Evolutionary conservation across 805 yeast genomes (phyloP).

Genomic region (Metschnikowia henanensis): DNA sequence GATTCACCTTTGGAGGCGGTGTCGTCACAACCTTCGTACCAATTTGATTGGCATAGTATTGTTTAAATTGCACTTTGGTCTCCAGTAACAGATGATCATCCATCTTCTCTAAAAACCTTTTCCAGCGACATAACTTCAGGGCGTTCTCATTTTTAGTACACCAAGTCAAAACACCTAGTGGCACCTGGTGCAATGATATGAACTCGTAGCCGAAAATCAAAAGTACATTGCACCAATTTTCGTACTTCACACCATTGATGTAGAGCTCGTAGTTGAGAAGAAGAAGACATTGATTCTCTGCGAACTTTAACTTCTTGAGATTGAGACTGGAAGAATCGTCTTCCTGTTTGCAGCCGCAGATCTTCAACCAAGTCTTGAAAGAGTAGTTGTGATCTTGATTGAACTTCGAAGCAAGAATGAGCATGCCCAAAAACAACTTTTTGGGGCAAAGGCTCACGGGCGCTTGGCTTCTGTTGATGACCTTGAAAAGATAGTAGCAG

Average conservation of each 20-base stretch:
- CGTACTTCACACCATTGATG: conserved; percentile 49
- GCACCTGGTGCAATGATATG: conserved; percentile 34
- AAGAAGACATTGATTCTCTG: conserved; percentile 55
- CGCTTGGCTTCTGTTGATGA: conserved; percentile 27
- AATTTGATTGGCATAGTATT: conserved; percentile 22
- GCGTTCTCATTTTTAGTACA: conserved; percentile 12
- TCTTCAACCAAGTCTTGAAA: conserved; percentile 69
- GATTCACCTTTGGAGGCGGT: conserved; percentile 12
- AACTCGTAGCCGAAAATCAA: conserved; percentile 45
- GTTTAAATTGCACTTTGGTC: conserved; percentile 16
- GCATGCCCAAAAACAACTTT: conserved; percentile 62
- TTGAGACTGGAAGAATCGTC: conserved; percentile 33
- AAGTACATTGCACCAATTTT: conserved; percentile 46
- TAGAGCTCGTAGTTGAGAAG: conserved; percentile 57
- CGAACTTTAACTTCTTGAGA: conserved; percentile 44
- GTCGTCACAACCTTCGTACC: conserved; percentile 19
- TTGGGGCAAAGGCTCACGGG: conserved; percentile 51
- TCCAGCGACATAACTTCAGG: conserved; percentile 18
- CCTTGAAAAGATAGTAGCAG: conserved; percentile 58
- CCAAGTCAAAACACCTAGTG: conserved; percentile 19
- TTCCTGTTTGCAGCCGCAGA: conserved; percentile 52
- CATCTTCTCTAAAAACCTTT: conserved; percentile 17
- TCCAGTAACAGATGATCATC: conserved; percentile 10
- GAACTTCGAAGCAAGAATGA: conserved; percentile 73
- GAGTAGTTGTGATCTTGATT: conserved; percentile 71